Evolutionary conservation across 1,284 basidiomycete genomes (phyloP), one percentile per base, ranked within the genome.

Genomic region (Lentinus polychrous): DNA sequence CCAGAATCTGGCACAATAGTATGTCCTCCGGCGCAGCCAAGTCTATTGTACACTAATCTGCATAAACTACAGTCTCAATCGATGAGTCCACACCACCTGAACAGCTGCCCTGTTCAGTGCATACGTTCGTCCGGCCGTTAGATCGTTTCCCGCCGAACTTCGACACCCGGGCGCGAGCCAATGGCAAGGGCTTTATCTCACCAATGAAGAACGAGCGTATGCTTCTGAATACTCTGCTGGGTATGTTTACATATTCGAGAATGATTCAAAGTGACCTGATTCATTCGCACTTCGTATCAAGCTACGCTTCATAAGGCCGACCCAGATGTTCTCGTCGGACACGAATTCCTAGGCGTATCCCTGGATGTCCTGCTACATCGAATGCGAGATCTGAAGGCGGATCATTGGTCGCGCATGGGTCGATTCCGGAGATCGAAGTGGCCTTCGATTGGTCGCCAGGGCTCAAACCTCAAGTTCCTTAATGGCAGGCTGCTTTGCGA

Each of bases 331-430:
- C 83, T 99, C 45, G 78, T 99, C 27, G 94, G 95, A 0, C 94
- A 98, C 62, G 94, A 97, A 51, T 95, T 99, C 65, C 72, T 92
- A 10, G 94, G 91, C n/a, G 87, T 87, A 39, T 86, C 87, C 3
- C 78, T 98, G 24, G 95, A 99, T 58, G 87, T 96, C 20, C 73
- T 99, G 17, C 75, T 99, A 20, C 86, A 91, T 60, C 85, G 96
- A 0, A 89, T 99, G 86, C 81, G 83, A 54, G 91, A 96, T 54
- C 76, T 92, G 39, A 92, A 91, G 61, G 80, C 81, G 11, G 91
- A 96, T 47, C 89, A 97, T 61, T 98, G 92, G 91, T 94, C 91
- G 15, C 81, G 92, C 31, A 79, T 99, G 18, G 91, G 95, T 32
- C 81, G 96, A n/a, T 91, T 98, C 71, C 78, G 92, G 49, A 76